These are phyloP conservation scores for Nasturtium officinale DNA, from an alignment of 345 rosid species.

Conservation along the genomic window DNA sequence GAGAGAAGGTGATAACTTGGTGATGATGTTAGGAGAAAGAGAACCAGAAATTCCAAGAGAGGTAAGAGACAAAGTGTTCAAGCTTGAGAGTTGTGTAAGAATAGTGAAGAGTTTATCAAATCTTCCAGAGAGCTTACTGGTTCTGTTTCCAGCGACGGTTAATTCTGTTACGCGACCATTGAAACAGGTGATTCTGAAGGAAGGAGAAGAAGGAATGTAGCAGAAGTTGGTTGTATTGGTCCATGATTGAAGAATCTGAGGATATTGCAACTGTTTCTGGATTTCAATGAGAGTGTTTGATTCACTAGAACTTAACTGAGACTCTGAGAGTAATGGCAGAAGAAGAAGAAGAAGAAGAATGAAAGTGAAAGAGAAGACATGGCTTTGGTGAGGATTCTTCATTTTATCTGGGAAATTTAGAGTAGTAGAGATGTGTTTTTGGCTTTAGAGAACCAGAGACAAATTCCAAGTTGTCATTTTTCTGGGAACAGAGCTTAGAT, in stretches of 20 bases:
- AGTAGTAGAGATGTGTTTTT: constrained; percentile 16
- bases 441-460: constrained; percentile 25
- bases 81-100: constrained; percentile 63
- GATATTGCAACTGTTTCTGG: constrained; percentile 69
- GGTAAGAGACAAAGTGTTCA: constrained; percentile 65
- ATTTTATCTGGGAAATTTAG: constrained; percentile 29
- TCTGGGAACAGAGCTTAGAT: constrained; percentile 30
- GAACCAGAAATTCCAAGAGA: constrained; percentile 83
- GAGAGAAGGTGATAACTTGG: constrained; percentile 56
- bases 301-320: constrained; percentile 61
- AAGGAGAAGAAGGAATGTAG: constrained; percentile 60
- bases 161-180: constrained; percentile 57
- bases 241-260: constrained; percentile 73
- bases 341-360: neutral
- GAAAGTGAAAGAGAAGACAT: constrained; percentile 37
- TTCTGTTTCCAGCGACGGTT: constrained; percentile 66
- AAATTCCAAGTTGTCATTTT: constrained; percentile 1
- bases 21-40: constrained; percentile 56
- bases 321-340: constrained; percentile 47
- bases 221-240: constrained; percentile 77
- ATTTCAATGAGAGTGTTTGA: constrained; percentile 58
- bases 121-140: constrained; percentile 48
- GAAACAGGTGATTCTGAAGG: constrained; percentile 62
- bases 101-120: constrained; percentile 70
- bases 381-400: constrained; percentile 8